Evolutionary conservation across 768 basidiomycete species (phyloP), one percentile per base, ranked within the genome.

Genomic region (Rhizopogon vinicolor): DNA sequence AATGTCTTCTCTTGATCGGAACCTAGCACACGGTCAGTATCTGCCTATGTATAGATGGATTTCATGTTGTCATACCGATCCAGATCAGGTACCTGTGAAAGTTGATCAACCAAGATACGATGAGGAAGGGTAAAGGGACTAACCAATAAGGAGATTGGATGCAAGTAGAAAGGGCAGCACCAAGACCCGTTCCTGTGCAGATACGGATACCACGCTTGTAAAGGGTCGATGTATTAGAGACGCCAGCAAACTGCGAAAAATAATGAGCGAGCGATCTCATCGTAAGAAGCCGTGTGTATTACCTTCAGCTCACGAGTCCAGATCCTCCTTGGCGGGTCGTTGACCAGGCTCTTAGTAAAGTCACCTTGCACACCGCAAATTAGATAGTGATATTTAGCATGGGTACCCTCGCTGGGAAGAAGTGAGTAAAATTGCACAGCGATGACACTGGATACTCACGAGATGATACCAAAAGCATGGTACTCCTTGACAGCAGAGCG

Each of bases 241-340:
- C 86, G 60, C 86, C 88, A 8, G 89, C 87, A 63, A 89, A 81
- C 86, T 89, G 16, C 13, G 35, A 44, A 41, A 4, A 41, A 18
- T 43, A 0, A 49, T 49, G 13, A 16, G 29, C 25, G 31, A 33
- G 31, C 31, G 2, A 33, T 33, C 18, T 49, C 56, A 58, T 31
- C 10, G 18, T 33, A 7, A 13, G 5, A 14, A 37, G 53, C 72
- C 8, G 1, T 45, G 41, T 55, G 2, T 45, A 43, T 56, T 59
- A 85, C 87, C 84, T 91, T 91, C 35, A 91, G 72, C 69, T 91
- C 80, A 48, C 89, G 84, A 12, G 89, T 91, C 89, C 89, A 91
- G 40, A 91, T 69, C 31, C 77, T 79, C 62, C 75, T 82, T 22
- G 88, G 88, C 41, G 86, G 86, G 63, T 87, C 75, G 56, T 78